Base-by-base conservation (phyloP, 768 basidiomycete genomes). In the Pulveroboletus sp. region DNA sequence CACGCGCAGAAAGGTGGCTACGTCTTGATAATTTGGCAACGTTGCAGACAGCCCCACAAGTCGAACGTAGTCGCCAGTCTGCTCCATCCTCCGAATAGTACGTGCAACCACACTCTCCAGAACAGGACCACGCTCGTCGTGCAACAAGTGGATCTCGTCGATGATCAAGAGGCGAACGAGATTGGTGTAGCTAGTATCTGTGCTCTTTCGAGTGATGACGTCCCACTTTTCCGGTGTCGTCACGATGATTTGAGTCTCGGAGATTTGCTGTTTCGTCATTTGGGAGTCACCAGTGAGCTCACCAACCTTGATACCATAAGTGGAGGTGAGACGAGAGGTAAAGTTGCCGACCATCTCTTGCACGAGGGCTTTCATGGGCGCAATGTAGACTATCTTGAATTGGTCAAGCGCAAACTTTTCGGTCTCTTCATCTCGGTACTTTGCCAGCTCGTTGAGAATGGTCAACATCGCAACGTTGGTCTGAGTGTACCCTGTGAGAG, bases 221-320 rank as follows among this genome's bases (percentile, higher is more conserved):
- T 99, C 95, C 92, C 93, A 99, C 68, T 99, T 98, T 72, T 99
- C 96, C 0, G 95, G 96, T 0, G 96, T 98, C 0, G 94, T 96
- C 55, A 98, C 93, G 68, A 98, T 97, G 63, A 99, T 91, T 64
- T 98, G 94, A 0, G 95, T 96, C 63, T 94, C 93, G 8, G 93
- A 72, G 47, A 98, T 97, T 68, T 98, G 95, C 54, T 90, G 85
- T 67, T 98, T 99, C 47, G 94, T 99, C 81, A 98, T 89, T 76
- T 97, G 94, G 26, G 91, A 81, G 67, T 99, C 96, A 24, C 96
- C 96, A 1, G 96, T 99, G 48, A 99, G 78, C 68, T 99, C 96
- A 27, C 90, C 91, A 41, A 99, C 89, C 52, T 82, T 86, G 71
- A 99, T 77, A 38, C 86, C 89, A 61, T 76, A 85, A 0, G 74